phyloP scores from a whole-genome alignment of 2,329 filamentous ascomycete species.

The Pseudocercospora ulei region DNA sequence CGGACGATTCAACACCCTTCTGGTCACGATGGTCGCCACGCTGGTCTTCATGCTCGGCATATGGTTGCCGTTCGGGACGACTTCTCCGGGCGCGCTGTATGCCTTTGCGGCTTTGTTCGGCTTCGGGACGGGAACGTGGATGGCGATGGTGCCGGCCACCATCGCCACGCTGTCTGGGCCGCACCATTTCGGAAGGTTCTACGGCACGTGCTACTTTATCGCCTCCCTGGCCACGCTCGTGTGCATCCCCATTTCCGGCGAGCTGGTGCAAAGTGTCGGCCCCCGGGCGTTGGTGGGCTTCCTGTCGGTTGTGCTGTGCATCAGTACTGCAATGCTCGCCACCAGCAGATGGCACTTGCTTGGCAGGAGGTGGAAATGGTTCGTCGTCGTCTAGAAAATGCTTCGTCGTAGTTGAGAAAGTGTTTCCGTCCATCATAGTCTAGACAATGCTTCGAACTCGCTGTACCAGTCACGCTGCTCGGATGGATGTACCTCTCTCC shows the following conservation, averaged over 20 bases:
- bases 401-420: no score
- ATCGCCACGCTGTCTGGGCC: slow-evolving; percentile 42
- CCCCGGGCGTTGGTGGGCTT: slow-evolving; percentile 41
- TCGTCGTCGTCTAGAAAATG: slow-evolving; percentile 10
- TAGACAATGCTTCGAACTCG: no score
- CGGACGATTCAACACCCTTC: slow-evolving; percentile 42
- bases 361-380: slow-evolving; percentile 15
- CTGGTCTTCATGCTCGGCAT: slow-evolving; percentile 38
- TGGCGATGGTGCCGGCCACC: slow-evolving; percentile 41
- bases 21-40: slow-evolving; percentile 34
- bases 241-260: slow-evolving; percentile 41
- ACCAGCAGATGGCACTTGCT: slow-evolving; percentile 13
- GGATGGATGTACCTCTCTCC: no score
- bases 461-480: no score
- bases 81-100: slow-evolving; percentile 36
- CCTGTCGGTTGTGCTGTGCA: slow-evolving; percentile 38
- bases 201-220: slow-evolving; percentile 43
- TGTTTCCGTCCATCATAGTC: no score
- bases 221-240: slow-evolving; percentile 42
- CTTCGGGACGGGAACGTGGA: slow-evolving; percentile 43
- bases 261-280: slow-evolving; percentile 41
- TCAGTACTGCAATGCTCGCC: slow-evolving; percentile 25
- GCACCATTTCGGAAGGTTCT: slow-evolving; percentile 43
- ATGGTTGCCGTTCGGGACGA: slow-evolving; percentile 42
- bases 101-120: slow-evolving; percentile 42